Evolutionary conservation across 2,329 filamentous ascomycete genomes (phyloP).

Genomic region (Nothophaeocryptopus gaeumannii): DNA sequence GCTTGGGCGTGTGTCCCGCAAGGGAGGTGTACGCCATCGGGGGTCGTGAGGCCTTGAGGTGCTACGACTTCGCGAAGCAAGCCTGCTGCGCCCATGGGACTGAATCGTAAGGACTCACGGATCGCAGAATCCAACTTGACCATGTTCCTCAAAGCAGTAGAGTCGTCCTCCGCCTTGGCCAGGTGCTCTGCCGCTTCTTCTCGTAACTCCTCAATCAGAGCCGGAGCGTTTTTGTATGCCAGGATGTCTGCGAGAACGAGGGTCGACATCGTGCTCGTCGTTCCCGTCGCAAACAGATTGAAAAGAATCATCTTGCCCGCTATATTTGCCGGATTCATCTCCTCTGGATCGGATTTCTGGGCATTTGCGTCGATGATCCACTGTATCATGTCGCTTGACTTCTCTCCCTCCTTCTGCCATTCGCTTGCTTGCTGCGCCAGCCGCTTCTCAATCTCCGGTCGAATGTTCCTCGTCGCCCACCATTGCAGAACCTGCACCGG

Average conservation of each 20-base stretch:
- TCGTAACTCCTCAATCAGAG: conserved; percentile 12
- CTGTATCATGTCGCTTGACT: conserved; percentile 15
- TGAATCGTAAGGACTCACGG: conserved; percentile 26
- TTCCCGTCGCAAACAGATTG: conserved; percentile 26
- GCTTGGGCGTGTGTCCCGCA: conserved; percentile 23
- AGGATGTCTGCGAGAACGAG: conserved; percentile 19
- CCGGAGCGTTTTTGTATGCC: conserved; percentile 9
- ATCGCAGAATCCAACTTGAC: conserved; percentile 25
- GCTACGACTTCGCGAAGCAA: conserved; percentile 23
- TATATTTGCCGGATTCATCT: conserved; percentile 13
- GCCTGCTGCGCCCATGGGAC: conserved; percentile 11
- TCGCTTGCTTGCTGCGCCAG: too few species aligned
- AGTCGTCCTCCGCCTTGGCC: conserved; percentile 2
- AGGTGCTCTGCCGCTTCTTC: conserved; percentile 19
- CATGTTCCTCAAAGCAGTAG: conserved; percentile 20
- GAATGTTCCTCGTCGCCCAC: conserved; percentile 2
- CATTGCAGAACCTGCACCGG: conserved; percentile 7
- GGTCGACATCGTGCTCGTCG: conserved; percentile 17
- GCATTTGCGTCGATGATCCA: conserved; percentile 20
- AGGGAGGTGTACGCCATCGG: conserved; percentile 22
- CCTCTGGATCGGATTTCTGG: conserved; percentile 1
- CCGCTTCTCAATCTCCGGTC: conserved; percentile 1
- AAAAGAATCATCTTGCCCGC: conserved; percentile 20
- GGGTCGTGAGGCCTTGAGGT: conserved; percentile 23
- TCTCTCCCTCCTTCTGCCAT: conserved; percentile 3